Conservation (phyloP, 129 eudicot species). For the Lonicera japonica region DNA sequence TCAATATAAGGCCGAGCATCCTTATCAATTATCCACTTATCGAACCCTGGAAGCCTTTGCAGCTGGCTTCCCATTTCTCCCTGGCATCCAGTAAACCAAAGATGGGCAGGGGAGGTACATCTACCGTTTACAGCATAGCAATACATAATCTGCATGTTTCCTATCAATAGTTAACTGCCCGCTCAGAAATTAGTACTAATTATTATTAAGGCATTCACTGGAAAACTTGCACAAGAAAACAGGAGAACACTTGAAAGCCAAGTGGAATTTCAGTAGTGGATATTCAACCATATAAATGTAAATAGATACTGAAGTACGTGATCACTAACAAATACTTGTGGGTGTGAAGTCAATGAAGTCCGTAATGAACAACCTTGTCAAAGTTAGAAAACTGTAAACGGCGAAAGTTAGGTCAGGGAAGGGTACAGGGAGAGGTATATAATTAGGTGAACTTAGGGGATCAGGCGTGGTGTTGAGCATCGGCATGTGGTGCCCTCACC, state of each 20-base stretch:
- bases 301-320: not conserved
- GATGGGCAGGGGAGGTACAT: slow-evolving; percentile 67
- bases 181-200: not conserved
- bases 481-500: too few species aligned
- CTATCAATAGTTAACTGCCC: not conserved
- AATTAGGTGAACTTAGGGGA: too few species aligned
- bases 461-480: too few species aligned
- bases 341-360: not conserved
- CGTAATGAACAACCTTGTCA: too few species aligned
- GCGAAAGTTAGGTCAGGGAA: too few species aligned
- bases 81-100: slow-evolving; percentile 82
- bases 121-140: slow-evolving; percentile 84
- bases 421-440: too few species aligned
- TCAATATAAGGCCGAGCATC: slow-evolving; percentile 64
- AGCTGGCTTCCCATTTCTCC: slow-evolving; percentile 70
- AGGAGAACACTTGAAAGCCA: not conserved
- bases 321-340: not conserved
- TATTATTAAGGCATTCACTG: not conserved
- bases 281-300: too few species aligned
- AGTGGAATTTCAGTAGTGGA: too few species aligned
- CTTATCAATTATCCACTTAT: slow-evolving; percentile 85
- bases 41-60: slow-evolving; percentile 69
- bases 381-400: too few species aligned
- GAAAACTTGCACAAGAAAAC: not conserved
- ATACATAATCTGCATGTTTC: slow-evolving; percentile 67